phyloP scores from a whole-genome alignment of 805 yeast genomes.

The Zygotorulaspora chibaensis region DNA sequence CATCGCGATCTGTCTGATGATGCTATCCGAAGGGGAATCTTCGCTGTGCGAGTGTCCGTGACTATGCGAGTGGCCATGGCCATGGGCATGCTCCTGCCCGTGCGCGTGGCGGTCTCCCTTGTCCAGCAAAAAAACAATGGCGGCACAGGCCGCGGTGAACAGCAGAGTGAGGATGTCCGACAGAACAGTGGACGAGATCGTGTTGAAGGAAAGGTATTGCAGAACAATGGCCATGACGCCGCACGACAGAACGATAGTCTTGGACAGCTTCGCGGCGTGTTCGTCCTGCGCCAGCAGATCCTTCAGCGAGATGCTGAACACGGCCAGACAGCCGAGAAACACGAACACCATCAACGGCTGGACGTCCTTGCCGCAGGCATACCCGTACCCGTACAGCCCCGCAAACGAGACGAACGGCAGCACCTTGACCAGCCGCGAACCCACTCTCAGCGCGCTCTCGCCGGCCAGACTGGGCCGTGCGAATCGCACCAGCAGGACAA shows the following conservation, averaged over 20 bases:
- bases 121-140: not conserved
- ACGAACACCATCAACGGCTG: conserved; percentile 32
- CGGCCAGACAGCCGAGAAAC: conserved; percentile 28
- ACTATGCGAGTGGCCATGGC: conserved; percentile 35
- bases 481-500: conserved; percentile 1
- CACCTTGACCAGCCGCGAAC: not conserved
- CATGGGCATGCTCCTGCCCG: conserved; percentile 40
- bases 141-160: conserved; percentile 10
- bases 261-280: conserved; percentile 12
- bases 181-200: conserved; percentile 11
- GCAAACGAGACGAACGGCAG: conserved; percentile 3
- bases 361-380: conserved; percentile 1
- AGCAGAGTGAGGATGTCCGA: conserved; percentile 16
- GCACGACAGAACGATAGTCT: conserved; percentile 19
- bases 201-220: conserved; percentile 35
- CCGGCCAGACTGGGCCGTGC: conserved; percentile 1
- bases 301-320: conserved; percentile 27
- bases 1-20: conserved; percentile 36
- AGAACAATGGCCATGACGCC: conserved; percentile 35
- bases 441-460: not conserved
- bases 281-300: conserved; percentile 18
- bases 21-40: conserved; percentile 6
- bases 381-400: conserved; percentile 2
- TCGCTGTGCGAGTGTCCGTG: conserved; percentile 3
- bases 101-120: conserved; percentile 21